A percentile compares a stretch with the other conserved stretches of the same genome.
These are phyloP conservation scores for Echium plantagineum DNA, from an alignment of 257 asterid genomes.

Conservation along the genomic window DNA sequence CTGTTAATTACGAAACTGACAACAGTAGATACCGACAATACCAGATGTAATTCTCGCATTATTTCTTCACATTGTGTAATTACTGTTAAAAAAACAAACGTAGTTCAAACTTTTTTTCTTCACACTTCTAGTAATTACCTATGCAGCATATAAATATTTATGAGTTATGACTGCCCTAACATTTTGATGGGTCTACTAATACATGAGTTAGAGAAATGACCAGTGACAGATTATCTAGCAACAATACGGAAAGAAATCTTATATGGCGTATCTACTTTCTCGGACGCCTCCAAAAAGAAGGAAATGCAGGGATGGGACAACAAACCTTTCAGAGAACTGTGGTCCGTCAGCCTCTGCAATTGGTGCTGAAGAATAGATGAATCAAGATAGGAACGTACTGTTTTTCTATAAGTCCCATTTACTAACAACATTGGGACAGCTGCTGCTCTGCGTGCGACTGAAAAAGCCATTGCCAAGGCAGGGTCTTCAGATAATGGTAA, in stretches of 20 bases:
- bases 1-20: not conserved
- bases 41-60: not conserved
- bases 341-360: constrained; percentile 70
- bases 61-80: not conserved
- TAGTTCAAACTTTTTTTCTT: too few relatives aligned
- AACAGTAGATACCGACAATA: too few relatives aligned
- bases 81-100: too few relatives aligned
- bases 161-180: not conserved
- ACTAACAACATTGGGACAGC: constrained; percentile 87
- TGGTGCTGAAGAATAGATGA: constrained; percentile 96
- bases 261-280: too few relatives aligned
- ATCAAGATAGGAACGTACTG: constrained; percentile 87
- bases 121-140: not conserved
- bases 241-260: too few relatives aligned
- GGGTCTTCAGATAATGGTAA: constrained; percentile 84
- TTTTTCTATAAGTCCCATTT: constrained; percentile 90
- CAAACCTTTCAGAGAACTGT: constrained; percentile 81
- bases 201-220: constrained; percentile 9
- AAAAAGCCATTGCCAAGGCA: constrained; percentile 94
- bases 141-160: too few relatives aligned
- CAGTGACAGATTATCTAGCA: not conserved
- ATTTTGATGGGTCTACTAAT: not conserved
- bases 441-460: constrained; percentile 94
- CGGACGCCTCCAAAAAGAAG: not conserved
- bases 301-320: not conserved